Base-by-base conservation (phyloP, 805 yeast species). In the Candida jianshihensis region DNA sequence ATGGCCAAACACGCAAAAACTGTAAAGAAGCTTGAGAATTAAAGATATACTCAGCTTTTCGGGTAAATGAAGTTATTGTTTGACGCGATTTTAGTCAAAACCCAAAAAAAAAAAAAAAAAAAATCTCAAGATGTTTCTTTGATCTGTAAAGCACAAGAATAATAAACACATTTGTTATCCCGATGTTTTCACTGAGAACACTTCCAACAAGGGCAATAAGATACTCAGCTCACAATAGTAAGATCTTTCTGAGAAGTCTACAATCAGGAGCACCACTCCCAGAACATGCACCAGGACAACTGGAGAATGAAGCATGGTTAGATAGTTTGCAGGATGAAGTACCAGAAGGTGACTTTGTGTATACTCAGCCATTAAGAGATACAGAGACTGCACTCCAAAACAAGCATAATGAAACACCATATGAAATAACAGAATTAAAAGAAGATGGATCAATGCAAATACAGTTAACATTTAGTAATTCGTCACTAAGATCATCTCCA, bases 221-320 rank as follows among this genome's bases (percentile, higher is more conserved):
- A n/a, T n/a, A n/a, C n/a, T n/a, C n/a, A n/a, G n/a, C n/a, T n/a
- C n/a, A n/a, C n/a, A n/a, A n/a, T n/a, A n/a, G n/a, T 12, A 24
- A 12, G n/a, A 6, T 24, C 7, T 9, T 9, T 3, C 21, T 16
- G 3, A 34, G 27, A n/a, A 30, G 33, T 16, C 19, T 27, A 12
- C 15, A 26, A 22, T 12, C n/a, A 7, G 26, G 13, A 9, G 26
- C 26, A 7, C 10, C 10, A 24, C 26, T 55, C 7, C 64, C 63
- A 2, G 64, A 60, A 40, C 64, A 60, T 44, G 62, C 70, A 2
- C 72, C 73, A 2, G 61, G 60, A 17, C 62, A 61, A 13, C 41
- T 57, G 4, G 70, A 64, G 31, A 68, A 68, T 40, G 71, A 68
- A 37, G 50, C 51, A 26, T 68, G 73, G 73, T 44, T 68, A 17